Conservation (phyloP, 495 filamentous ascomycete genomes). For the Choiromyces venosus region DNA sequence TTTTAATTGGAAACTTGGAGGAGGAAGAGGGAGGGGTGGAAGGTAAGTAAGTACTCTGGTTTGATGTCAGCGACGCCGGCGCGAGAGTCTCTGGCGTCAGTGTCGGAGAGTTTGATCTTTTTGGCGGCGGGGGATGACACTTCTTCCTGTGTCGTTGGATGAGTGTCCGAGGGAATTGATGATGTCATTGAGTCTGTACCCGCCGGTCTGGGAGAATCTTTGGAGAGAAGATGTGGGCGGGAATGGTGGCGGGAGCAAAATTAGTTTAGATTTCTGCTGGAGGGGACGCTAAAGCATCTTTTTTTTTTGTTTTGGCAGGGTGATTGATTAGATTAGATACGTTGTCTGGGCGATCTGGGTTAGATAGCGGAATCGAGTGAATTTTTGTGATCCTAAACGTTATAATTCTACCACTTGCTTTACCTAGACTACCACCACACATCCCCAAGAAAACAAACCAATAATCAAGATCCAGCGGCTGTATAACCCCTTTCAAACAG, state of each 20-base stretch:
- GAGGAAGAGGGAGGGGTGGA: constrained; percentile 4
- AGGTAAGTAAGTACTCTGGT: constrained; percentile 59
- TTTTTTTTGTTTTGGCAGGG: not conserved
- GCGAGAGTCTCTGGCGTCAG: constrained; percentile 46
- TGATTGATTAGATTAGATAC: constrained; percentile 21
- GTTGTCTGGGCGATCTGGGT: no score
- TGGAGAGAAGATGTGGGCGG: not conserved
- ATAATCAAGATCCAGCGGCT: not conserved
- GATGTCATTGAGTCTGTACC: constrained; percentile 12
- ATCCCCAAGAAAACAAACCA: not conserved
- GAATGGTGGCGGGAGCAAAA: not conserved
- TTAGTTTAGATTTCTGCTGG: not conserved
- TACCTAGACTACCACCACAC: not conserved
- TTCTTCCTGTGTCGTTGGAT: not conserved
- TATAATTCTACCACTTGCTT: no score
- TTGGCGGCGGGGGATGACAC: constrained; percentile 26
- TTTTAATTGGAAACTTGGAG: constrained; percentile 18
- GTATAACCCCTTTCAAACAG: not conserved
- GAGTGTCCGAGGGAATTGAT: constrained; percentile 8
- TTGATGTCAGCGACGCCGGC: constrained; percentile 80
- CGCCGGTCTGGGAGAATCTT: not conserved
- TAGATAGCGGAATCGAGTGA: constrained; percentile 15
- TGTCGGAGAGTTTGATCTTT: constrained; percentile 34
- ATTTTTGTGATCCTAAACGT: not conserved
- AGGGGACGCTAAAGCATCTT: not conserved